Percentiles rank a stretch among this genome's conserved stretches.
Evolutionary conservation across 441 rosid species (phyloP).

Genomic region (Aleurites moluccanus): DNA sequence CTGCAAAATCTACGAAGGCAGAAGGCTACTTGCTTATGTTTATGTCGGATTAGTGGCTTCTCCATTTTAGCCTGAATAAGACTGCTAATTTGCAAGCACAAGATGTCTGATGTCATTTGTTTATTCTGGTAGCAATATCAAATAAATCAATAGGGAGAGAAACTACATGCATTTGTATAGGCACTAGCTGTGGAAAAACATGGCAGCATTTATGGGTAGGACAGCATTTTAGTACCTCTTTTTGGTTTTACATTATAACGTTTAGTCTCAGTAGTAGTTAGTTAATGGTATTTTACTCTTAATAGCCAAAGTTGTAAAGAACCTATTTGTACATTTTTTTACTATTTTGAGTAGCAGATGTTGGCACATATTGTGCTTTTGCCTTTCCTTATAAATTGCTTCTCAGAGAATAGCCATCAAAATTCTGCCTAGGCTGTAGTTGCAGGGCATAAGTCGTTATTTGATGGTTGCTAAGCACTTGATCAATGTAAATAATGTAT

Average conservation of each 20-base stretch:
- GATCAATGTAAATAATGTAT: neutral
- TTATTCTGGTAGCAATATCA: constrained; percentile 24
- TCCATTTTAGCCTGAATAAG: constrained; percentile 35
- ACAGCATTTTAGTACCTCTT: constrained; percentile 22
- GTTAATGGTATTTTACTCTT: constrained; percentile 12
- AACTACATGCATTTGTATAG: constrained; percentile 41
- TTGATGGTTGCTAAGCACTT: neutral
- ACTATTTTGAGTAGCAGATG: constrained; percentile 26
- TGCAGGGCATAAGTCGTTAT: neutral
- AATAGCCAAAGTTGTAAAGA: constrained; percentile 33
- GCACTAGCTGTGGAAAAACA: constrained; percentile 31
- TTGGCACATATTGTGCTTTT: constrained; percentile 27
- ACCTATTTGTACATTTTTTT: constrained; percentile 18
- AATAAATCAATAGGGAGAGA: constrained; percentile 42
- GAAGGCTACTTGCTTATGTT: constrained; percentile 37
- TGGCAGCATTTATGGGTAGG: constrained; percentile 36
- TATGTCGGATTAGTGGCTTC: constrained; percentile 32
- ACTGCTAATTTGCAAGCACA: constrained; percentile 37
- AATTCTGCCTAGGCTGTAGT: neutral
- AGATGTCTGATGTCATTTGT: constrained; percentile 31
- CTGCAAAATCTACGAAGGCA: constrained; percentile 50
- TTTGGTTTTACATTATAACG: constrained; percentile 21
- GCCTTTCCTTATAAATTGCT: neutral
- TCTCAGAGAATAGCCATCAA: neutral
- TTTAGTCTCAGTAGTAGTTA: constrained; percentile 27